Percentiles rank a stretch among this genome's conserved stretches.
Conservation (phyloP, 164 flowering plant species). For the Piper longum region DNA sequence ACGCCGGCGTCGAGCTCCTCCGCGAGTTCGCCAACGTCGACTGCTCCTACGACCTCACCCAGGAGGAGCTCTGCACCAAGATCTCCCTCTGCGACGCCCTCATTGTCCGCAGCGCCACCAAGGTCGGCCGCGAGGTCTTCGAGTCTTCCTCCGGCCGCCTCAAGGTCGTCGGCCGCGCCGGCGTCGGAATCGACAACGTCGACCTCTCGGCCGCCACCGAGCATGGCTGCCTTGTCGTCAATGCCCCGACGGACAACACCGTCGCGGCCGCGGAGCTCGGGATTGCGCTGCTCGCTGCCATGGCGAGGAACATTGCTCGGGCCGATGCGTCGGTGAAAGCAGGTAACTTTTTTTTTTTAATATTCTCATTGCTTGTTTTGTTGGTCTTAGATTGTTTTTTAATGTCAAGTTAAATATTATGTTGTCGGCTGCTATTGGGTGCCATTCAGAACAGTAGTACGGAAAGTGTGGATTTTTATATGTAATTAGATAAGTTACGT, state of each 20-base stretch:
- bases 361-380: not conserved
- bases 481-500: too few relatives aligned
- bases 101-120: conserved; percentile 81
- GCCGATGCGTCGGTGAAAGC: conserved; percentile 78
- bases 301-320: conserved; percentile 74
- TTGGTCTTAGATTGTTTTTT: too few relatives aligned
- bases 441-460: too few relatives aligned
- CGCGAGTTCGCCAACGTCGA: conserved; percentile 68
- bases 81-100: conserved; percentile 87
- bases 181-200: conserved; percentile 82
- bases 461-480: too few relatives aligned
- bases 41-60: conserved; percentile 56
- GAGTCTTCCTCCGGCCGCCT: conserved; percentile 58
- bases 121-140: conserved; percentile 69
- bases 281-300: conserved; percentile 59
- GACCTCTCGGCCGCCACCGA: conserved; percentile 80
- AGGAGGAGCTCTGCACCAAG: conserved; percentile 80
- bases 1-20: conserved; percentile 53
- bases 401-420: too few relatives aligned
- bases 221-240: conserved; percentile 74
- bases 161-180: conserved; percentile 86
- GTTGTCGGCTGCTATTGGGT: too few relatives aligned
- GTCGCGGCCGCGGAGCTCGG: conserved; percentile 91
- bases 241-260: conserved; percentile 78
- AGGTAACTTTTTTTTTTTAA: conserved; percentile 22